Evolutionary conservation across 306 rosid genomes (phyloP).

Genomic region (Glycyrrhiza uralensis): DNA sequence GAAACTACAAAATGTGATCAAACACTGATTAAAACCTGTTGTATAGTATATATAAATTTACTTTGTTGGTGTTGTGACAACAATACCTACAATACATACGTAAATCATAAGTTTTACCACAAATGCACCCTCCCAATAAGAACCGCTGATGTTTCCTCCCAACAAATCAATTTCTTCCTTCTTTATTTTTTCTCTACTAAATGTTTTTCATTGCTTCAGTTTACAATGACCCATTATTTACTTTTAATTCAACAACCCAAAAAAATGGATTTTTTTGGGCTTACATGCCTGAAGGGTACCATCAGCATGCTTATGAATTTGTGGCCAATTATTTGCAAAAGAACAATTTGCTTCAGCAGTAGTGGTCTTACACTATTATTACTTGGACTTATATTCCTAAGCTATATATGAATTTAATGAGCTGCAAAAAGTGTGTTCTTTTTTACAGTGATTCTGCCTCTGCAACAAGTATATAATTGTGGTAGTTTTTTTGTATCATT

Average conservation of each 20-base stretch:
- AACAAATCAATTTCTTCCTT: constrained; percentile 46
- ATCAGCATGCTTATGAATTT: neutral
- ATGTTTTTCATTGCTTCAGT: neutral
- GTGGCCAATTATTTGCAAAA: neutral
- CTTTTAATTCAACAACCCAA: neutral
- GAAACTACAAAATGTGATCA: too few relatives aligned
- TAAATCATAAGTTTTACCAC: too few relatives aligned
- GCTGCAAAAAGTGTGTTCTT: neutral
- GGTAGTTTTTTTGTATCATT: neutral
- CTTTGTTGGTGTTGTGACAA: too few relatives aligned
- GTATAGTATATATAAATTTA: too few relatives aligned
- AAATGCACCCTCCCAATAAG: too few relatives aligned
- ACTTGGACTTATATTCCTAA: too few relatives aligned
- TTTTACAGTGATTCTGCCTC: neutral
- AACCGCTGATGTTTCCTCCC: constrained; percentile 76
- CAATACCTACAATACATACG: too few relatives aligned
- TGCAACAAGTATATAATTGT: neutral
- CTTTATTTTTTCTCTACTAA: neutral
- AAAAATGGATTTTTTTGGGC: too few relatives aligned
- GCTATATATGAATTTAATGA: neutral
- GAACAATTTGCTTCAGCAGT: neutral
- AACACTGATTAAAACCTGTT: too few relatives aligned
- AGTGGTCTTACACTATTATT: neutral
- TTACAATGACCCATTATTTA: neutral
- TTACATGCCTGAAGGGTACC: too few relatives aligned